Base-by-base conservation (phyloP, 2,329 filamentous ascomycete genomes). In the Rhinocladiella similis region DNA sequence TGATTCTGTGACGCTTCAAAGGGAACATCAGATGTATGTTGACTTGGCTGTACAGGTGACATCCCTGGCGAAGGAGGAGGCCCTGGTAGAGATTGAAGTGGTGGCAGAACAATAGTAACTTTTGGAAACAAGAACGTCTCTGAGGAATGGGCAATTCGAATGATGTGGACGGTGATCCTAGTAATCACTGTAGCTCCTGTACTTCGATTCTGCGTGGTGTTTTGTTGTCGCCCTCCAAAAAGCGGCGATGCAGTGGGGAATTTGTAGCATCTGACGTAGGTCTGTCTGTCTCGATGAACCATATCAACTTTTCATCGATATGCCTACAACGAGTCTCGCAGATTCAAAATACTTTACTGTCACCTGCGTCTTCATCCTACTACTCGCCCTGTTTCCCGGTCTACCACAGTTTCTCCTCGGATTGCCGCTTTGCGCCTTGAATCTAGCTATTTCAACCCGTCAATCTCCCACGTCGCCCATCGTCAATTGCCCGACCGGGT, bases 381-480 rank as follows among this genome's bases (percentile, higher is more conserved):
- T 53, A 18, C 36, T 63, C 46, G 61, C 57, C 7, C 38, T 65
- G 29, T 63, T 65, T 20, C 63, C 63, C 18, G 61, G 63, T 18
- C 41, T 62, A 16, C 63, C 61, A 45, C 63, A 63, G 35, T 62
- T 51, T 47, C 53, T 65, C 9, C 52, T 65, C 16, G 42, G 53
- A 3, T 33, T 65, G 16, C 60, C 63, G 1, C 51, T 64, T 20
- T 54, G 52, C 12, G 38, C 58, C 4, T 43, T 52, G 18, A 29
- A 38, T 27, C 36, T 39, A 1, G 29, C 48, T 14, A 16, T 39
- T 43, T 25, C 50, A 9, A 43, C 27, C 4, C 22, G n/a, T 41
- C 14, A 49, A 49, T 36, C 29, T 12, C n/a, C 29, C 25, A 4
- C 38, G 19, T 18, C 38, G 6, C 33, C 56, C 10, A 38, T 48